These are phyloP conservation scores for Blumeriella jaapii DNA, from an alignment of 2,329 filamentous ascomycete genomes.

Conservation along the genomic window DNA sequence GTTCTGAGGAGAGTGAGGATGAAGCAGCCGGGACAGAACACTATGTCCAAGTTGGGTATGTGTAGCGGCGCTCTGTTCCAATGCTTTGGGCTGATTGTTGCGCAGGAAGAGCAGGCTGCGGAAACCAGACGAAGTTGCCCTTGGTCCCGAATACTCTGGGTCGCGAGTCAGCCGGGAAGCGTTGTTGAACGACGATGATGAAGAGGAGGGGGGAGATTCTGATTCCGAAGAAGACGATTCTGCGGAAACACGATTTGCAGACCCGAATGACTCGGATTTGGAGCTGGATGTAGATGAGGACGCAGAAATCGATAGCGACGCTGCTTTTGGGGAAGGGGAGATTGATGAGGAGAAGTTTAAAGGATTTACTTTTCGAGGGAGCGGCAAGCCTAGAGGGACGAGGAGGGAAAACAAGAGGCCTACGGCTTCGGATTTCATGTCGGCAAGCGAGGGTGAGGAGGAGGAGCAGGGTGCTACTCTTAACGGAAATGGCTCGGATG, in stretches of 20 bases:
- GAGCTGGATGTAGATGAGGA: conserved; percentile 43
- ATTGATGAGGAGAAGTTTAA: conserved; percentile 78
- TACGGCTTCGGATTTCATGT: conserved; percentile 47
- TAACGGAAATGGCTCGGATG: conserved; percentile 19
- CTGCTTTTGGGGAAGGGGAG: conserved; percentile 66
- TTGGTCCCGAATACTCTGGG: conserved; percentile 75
- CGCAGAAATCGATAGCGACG: conserved; percentile 49
- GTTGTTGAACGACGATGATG: conserved; percentile 44
- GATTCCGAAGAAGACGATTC: conserved; percentile 29
- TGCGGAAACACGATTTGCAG: conserved; percentile 27
- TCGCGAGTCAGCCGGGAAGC: conserved; percentile 60
- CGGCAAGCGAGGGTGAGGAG: conserved; percentile 25
- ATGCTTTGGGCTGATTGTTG: conserved; percentile 6
- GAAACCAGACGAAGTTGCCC: conserved; percentile 52
- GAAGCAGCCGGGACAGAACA: conserved; percentile 65
- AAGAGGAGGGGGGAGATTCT: conserved; percentile 39
- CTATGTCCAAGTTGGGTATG: conserved; percentile 64
- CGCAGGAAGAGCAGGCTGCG: conserved; percentile 70
- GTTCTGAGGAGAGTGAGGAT: conserved; percentile 38
- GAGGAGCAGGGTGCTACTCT: conserved; percentile 26
- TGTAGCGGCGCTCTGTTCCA: background rate
- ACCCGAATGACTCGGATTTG: conserved; percentile 44
- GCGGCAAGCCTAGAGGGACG: conserved; percentile 36
- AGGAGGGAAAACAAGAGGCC: conserved; percentile 30
- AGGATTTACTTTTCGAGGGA: conserved; percentile 54